Evolutionary conservation across 257 asterid genomes (phyloP), one percentile per base, ranked within the genome.

Genomic region (Cynanchum wilfordii): DNA sequence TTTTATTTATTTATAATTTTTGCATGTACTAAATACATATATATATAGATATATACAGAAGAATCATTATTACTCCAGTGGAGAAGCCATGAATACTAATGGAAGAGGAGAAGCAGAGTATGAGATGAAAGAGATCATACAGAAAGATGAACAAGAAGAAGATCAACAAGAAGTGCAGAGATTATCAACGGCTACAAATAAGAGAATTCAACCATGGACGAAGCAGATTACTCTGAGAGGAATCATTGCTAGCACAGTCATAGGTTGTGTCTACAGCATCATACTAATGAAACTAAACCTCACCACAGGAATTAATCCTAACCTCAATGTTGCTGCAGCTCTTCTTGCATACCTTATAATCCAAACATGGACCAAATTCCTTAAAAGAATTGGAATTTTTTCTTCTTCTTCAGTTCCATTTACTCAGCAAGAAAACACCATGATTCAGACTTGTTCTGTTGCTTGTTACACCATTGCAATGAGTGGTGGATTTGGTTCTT

Each of bases 401-500:
- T 33, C 38, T 33, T 33, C 38, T 33, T 33, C 81, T 44, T 80
- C 97, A 0, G 59, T 73, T 25, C 97, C 97, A 13, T 93, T 91
- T 70, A 91, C 96, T 0, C 86, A 78, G 69, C 98, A 93, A 84
- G 97, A 93, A 84, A 93, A 93, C 33, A 89, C 96, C n/a, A 89
- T 93, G 94, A 90, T 93, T 22, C 97, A 89, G 60, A 93, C 98
- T 25, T 89, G 91, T 80, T 82, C 87, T 30, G 98, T 93, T 66
- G 98, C 98, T 8, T 93, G 98, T 70, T 93, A 93, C 47, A 86
- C 88, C 68, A 89, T 93, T 74, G 87, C 96, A 1, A 74, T 86
- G 73, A 92, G 96, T 88, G 98, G 98, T 20, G 98, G 98, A 69
- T 86, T 93, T 69, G 97, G 97, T 81, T 87, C 96, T 25, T 91